Evolutionary conservation across 2,329 filamentous ascomycete genomes (phyloP).

Genomic region (Neofusicoccum parvum): DNA sequence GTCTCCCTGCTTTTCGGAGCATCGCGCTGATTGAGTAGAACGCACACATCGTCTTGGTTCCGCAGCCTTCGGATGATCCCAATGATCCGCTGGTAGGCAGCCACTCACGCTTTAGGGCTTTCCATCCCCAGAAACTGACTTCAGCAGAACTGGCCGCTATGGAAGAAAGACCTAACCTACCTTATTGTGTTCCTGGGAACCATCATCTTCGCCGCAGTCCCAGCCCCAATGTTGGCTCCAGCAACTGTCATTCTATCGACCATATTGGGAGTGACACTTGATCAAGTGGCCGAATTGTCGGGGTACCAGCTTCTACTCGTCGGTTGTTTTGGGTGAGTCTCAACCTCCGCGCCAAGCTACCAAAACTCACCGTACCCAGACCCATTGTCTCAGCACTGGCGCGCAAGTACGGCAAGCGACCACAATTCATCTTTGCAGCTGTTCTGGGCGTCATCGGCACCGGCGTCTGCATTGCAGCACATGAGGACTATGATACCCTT

Average conservation of each 20-base stretch:
- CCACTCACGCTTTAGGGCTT: not conserved
- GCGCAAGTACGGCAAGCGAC: constrained; percentile 39
- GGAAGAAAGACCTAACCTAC: constrained; percentile 30
- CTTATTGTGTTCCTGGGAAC: constrained; percentile 30
- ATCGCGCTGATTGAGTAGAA: constrained; percentile 23
- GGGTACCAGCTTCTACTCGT: constrained; percentile 31
- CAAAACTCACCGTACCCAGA: constrained; percentile 2
- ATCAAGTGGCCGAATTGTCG: constrained; percentile 29
- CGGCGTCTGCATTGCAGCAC: constrained; percentile 34
- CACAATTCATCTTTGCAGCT: constrained; percentile 38
- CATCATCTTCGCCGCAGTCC: constrained; percentile 31
- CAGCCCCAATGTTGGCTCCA: constrained; percentile 31
- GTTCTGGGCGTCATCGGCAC: constrained; percentile 36
- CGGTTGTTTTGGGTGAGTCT: constrained; percentile 28
- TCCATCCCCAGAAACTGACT: not conserved
- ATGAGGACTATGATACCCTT: constrained; percentile 35
- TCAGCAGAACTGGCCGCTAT: constrained; percentile 28
- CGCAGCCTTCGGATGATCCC: constrained; percentile 30
- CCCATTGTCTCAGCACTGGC: constrained; percentile 37
- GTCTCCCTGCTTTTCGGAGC: too few relatives aligned
- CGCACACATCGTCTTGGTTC: constrained; percentile 28
- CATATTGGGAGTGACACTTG: constrained; percentile 30
- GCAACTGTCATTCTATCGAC: constrained; percentile 28
- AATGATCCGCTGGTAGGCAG: constrained; percentile 29
- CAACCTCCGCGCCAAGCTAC: not conserved